Evolutionary conservation across 129 eudicot species (phyloP).

Genomic region (Saposhnikovia divaricata): DNA sequence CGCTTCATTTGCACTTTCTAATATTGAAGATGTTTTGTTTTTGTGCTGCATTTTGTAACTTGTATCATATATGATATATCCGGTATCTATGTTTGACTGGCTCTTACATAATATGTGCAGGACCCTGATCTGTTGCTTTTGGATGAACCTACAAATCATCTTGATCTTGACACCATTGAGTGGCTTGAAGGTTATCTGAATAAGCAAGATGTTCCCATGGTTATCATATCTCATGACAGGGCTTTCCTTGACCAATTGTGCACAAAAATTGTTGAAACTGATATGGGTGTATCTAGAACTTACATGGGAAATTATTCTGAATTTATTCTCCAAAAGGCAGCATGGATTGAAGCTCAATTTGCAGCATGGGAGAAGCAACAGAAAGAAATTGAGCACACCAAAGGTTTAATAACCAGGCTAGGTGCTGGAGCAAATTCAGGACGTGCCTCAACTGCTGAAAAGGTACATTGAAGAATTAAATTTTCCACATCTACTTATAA

Average conservation of each 20-base stretch:
- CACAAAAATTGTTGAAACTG: slow-evolving; percentile 94
- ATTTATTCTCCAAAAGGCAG: slow-evolving; percentile 59
- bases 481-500: background rate
- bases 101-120: slow-evolving; percentile 31
- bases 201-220: slow-evolving; percentile 92
- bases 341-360: slow-evolving; percentile 85
- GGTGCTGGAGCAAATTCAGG: slow-evolving; percentile 91
- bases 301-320: slow-evolving; percentile 79
- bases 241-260: slow-evolving; percentile 98
- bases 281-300: slow-evolving; percentile 97
- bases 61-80: background rate
- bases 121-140: slow-evolving; percentile 88
- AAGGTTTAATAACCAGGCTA: slow-evolving; percentile 62
- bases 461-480: slow-evolving; percentile 36
- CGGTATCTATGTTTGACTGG: background rate
- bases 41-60: background rate
- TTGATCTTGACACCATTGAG: slow-evolving; percentile 94
- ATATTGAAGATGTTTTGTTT: background rate
- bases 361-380: slow-evolving; percentile 99
- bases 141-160: slow-evolving; percentile 99
- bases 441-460: slow-evolving; percentile 92
- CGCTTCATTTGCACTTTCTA: background rate
- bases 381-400: slow-evolving; percentile 95
- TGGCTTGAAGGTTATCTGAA: slow-evolving; percentile 95
- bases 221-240: slow-evolving; percentile 97